Evolutionary conservation across 768 basidiomycete genomes (phyloP).

Genomic region (Kwoniella mangroviensis): DNA sequence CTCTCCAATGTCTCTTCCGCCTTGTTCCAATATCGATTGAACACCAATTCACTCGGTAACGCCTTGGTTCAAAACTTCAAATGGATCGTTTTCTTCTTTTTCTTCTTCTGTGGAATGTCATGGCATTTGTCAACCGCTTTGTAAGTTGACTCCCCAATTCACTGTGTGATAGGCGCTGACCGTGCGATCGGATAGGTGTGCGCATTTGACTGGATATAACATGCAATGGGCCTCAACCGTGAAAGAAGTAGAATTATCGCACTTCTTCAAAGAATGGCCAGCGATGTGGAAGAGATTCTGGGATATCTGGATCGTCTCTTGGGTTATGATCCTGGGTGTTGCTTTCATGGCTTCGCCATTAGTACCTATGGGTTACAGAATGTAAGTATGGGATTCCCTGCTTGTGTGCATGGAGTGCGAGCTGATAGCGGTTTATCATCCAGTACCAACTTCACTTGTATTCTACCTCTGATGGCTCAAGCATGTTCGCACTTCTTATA

Average conservation of each 20-base stretch:
- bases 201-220: constrained; percentile 68
- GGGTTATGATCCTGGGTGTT: constrained; percentile 61
- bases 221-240: constrained; percentile 75
- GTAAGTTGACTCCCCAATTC: constrained; percentile 22
- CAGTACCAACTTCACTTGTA: constrained; percentile 54
- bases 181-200: constrained; percentile 50
- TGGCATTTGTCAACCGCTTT: constrained; percentile 70
- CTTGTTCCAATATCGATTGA: constrained; percentile 56
- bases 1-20: constrained; percentile 55
- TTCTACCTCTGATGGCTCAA: constrained; percentile 52
- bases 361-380: constrained; percentile 70
- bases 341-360: constrained; percentile 64
- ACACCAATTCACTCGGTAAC: constrained; percentile 53
- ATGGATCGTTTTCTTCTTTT: constrained; percentile 71
- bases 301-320: constrained; percentile 64
- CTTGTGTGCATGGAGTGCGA: too few relatives aligned
- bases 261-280: constrained; percentile 89
- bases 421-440: background rate
- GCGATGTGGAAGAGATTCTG: constrained; percentile 81
- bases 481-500: constrained; percentile 54
- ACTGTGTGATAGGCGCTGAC: background rate
- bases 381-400: constrained; percentile 54
- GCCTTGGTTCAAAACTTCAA: constrained; percentile 54
- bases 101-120: constrained; percentile 63
- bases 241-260: constrained; percentile 74